Percentiles rank a stretch among this genome's conserved stretches.
Evolutionary conservation across 2,329 filamentous ascomycete species (phyloP).

Genomic region (Botrytis squamosa): DNA sequence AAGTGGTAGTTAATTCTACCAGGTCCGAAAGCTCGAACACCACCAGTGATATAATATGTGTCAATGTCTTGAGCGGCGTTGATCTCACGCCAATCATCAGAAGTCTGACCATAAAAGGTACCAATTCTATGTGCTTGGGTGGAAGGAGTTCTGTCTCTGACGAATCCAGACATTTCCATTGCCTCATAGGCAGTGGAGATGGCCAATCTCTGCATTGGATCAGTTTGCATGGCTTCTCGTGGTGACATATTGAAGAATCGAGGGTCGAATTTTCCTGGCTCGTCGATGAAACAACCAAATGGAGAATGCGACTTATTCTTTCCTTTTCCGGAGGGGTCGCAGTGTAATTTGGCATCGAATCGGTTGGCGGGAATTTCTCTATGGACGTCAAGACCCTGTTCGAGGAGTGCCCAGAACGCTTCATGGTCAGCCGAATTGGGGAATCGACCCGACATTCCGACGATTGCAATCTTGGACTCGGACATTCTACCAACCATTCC

Average conservation of each 20-base stretch:
- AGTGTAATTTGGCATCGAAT: constrained; percentile 70
- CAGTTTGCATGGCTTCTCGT: constrained; percentile 73
- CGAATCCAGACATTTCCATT: constrained; percentile 21
- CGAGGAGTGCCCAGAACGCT: constrained; percentile 71
- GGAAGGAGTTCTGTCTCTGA: constrained; percentile 28
- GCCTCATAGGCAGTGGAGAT: constrained; percentile 74
- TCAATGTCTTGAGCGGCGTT: constrained; percentile 32
- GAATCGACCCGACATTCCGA: constrained; percentile 77
- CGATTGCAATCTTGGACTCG: constrained; percentile 57
- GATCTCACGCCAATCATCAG: constrained; percentile 27
- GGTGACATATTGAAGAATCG: constrained; percentile 85
- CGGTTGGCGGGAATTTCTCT: constrained; percentile 55
- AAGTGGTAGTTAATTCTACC: constrained; percentile 43
- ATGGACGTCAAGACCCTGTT: constrained; percentile 73
- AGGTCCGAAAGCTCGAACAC: constrained; percentile 33
- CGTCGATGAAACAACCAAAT: constrained; percentile 67
- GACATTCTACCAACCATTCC: constrained; percentile 22
- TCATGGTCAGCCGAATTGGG: constrained; percentile 70
- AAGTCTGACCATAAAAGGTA: constrained; percentile 28
- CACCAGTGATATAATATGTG: constrained; percentile 35
- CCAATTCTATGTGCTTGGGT: constrained; percentile 43
- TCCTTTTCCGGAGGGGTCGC: constrained; percentile 66
- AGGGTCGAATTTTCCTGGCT: constrained; percentile 73
- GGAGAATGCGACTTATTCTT: constrained; percentile 75
- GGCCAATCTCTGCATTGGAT: constrained; percentile 75